Evolutionary conservation across 164 flowering plant species (phyloP).

Genomic region (Buxus sempervirens): DNA sequence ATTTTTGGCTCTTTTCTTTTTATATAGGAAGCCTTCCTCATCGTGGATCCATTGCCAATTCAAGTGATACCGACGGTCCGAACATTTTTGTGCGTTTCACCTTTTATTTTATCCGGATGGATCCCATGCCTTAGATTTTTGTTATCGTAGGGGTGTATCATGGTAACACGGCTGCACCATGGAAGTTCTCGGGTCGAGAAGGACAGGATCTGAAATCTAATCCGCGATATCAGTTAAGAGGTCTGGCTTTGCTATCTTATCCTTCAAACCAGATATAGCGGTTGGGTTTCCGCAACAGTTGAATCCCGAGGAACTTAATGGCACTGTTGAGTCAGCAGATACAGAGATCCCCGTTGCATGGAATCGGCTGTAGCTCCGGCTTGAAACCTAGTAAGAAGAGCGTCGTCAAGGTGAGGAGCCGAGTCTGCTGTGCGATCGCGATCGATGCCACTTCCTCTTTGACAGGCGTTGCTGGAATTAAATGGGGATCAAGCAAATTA

Average conservation of each 20-base stretch:
- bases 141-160: too few species aligned
- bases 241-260: constrained; percentile 35
- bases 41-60: too few species aligned
- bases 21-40: too few species aligned
- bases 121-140: too few species aligned
- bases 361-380: constrained; percentile 20
- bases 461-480: constrained; percentile 45
- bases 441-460: constrained; percentile 59
- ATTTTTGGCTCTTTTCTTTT: too few species aligned
- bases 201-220: constrained; percentile 22
- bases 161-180: too few species aligned
- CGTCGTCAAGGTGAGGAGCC: constrained; percentile 14
- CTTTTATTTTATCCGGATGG: too few species aligned
- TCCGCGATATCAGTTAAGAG: constrained; percentile 43
- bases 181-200: too few species aligned
- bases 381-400: constrained; percentile 15
- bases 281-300: constrained; percentile 1
- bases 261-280: constrained; percentile 14
- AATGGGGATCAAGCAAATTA: constrained; percentile 63
- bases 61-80: too few species aligned
- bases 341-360: constrained; percentile 44
- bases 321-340: constrained; percentile 63
- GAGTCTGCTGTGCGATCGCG: constrained; percentile 70
- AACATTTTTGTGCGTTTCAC: too few species aligned
- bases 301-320: constrained; percentile 30